Percentiles rank a stretch among this genome's conserved stretches.
Evolutionary conservation across 306 rosid genomes (phyloP).

Genomic region (Dryas drummondii): DNA sequence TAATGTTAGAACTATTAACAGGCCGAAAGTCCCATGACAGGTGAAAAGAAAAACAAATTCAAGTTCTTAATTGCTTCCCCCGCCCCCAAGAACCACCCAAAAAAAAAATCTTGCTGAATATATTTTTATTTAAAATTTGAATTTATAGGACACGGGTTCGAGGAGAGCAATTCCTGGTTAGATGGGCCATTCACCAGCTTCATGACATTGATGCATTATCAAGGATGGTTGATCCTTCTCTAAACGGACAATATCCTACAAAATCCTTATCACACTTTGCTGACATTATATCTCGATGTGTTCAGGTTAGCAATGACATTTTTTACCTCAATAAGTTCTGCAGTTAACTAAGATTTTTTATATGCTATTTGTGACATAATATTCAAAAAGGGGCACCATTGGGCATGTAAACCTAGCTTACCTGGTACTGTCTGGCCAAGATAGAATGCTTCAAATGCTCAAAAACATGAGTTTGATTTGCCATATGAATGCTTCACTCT

Average conservation of each 20-base stretch:
- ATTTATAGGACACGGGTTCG: constrained; percentile 52
- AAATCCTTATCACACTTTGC: constrained; percentile 90
- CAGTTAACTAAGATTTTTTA: background rate
- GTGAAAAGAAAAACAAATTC: constrained; percentile 34
- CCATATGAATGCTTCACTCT: background rate
- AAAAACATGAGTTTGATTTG: background rate
- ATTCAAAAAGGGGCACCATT: constrained; percentile 1
- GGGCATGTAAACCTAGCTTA: background rate
- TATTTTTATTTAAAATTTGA: constrained; percentile 8
- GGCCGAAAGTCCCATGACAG: constrained; percentile 90
- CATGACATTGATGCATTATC: constrained; percentile 96
- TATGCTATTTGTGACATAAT: background rate
- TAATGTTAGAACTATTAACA: constrained; percentile 89
- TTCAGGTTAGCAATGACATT: constrained; percentile 56
- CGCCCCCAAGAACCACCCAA: background rate
- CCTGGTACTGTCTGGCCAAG: background rate
- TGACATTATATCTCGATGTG: constrained; percentile 83
- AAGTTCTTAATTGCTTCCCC: constrained; percentile 1
- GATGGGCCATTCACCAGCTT: constrained; percentile 95
- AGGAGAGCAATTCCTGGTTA: constrained; percentile 80
- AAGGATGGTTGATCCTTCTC: constrained; percentile 92
- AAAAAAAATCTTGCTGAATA: background rate
- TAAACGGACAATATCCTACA: constrained; percentile 64
- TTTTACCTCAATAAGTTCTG: constrained; percentile 1
- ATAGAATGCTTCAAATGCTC: constrained; percentile 1